Base-by-base conservation (phyloP, 257 asterid species). In the Solanum phureja region DNA sequence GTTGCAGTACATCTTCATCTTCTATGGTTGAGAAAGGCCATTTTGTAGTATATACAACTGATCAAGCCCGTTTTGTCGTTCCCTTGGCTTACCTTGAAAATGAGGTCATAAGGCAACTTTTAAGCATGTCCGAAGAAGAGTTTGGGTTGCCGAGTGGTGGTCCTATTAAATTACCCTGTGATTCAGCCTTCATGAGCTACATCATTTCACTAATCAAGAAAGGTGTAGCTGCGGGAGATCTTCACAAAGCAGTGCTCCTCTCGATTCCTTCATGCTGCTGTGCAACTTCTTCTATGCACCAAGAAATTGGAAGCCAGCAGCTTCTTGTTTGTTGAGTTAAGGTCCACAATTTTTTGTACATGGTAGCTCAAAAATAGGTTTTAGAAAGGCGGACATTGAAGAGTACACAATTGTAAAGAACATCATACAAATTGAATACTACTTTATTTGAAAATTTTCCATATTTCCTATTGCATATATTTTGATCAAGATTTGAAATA, bases 1-100 rank as follows among this genome's bases (percentile, higher is more conserved):
- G 76, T 9, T 40, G 9, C 7, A 23, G 56, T 52, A 23, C 35
- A 7, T 73, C 33, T 0, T 23, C 58, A 37, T 3, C 86, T 0
- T 14, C 11, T 0, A 9, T 58, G 3, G 85, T 87, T 4, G 89
- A 76, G 38, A 92, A 89, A 72, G 92, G 94, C 24, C 90, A 90
- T 84, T 88, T 92, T 87, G 79, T 89, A 3, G 86, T 90, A 6
- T 92, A 91, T 49, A 87, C 93, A 23, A 10, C 5, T 35, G 93
- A 92, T 69, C 71, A n/a, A 62, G 7, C 33, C 7, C 69, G 29
- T 3, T 60, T 60, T 60, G 69, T 31, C 14, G 0, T 60, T 23
- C 69, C 69, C 5, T 60, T 60, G 13, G 13, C 69, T 60, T 60
- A 60, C 69, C 69, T 60, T 9, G 29, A 23, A 60, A 60, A 23